Percentiles rank a stretch among this genome's conserved stretches.
phyloP scores from a whole-genome alignment of 495 filamentous ascomycete species.

The Penicillium arizonense region DNA sequence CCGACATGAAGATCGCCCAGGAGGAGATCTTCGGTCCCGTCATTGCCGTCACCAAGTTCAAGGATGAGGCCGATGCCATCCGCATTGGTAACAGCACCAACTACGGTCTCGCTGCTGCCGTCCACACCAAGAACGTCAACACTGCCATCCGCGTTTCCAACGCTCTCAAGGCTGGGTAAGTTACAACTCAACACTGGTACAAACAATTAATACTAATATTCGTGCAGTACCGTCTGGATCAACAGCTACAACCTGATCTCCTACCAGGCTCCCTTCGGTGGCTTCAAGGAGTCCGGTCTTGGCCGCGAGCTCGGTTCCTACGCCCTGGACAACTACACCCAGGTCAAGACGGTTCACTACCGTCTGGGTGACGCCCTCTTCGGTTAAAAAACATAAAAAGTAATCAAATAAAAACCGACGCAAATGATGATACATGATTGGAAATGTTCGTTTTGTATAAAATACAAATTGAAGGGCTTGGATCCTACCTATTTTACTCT shows the following conservation, averaged over 20 bases:
- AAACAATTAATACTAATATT: constrained; percentile 11
- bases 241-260: constrained; percentile 89
- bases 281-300: constrained; percentile 90
- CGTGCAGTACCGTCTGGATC: constrained; percentile 78
- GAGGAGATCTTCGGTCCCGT: constrained; percentile 99
- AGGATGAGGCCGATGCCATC: constrained; percentile 82
- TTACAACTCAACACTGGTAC: not conserved
- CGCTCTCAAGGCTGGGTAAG: constrained; percentile 68
- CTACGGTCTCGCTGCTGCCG: constrained; percentile 82
- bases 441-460: constrained; percentile 10
- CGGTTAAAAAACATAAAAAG: constrained; percentile 30
- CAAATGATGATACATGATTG: constrained; percentile 11
- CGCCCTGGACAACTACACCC: constrained; percentile 88
- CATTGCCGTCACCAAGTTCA: constrained; percentile 91
- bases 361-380: constrained; percentile 64
- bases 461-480: constrained; percentile 10
- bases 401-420: not conserved
- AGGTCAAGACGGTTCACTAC: constrained; percentile 69
- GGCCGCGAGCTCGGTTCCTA: constrained; percentile 94
- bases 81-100: constrained; percentile 74
- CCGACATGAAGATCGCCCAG: constrained; percentile 97
- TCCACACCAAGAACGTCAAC: constrained; percentile 93
- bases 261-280: constrained; percentile 83
- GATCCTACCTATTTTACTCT: not conserved
- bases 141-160: constrained; percentile 89